Evolutionary conservation across 2,329 filamentous ascomycete genomes (phyloP), one percentile per base, ranked within the genome.

Genomic region (Xylaria digitata): DNA sequence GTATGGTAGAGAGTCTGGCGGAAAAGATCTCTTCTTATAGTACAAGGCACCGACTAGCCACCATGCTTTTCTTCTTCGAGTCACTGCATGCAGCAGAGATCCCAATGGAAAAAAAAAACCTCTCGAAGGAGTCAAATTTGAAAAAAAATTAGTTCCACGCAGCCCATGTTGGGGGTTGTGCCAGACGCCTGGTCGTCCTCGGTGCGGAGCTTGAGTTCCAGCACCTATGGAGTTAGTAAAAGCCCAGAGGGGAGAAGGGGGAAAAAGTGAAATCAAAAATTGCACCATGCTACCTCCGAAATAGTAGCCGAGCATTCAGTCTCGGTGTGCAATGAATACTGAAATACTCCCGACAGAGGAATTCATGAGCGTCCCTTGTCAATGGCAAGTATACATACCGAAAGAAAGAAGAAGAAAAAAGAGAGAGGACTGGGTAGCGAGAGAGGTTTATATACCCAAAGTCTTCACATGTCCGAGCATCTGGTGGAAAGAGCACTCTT

Each of bases 51-150:
- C 32, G 7, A 34, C 32, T 34, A 34, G 2, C 26, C 23, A 58
- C 48, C n/a, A 30, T 8, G 37, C 6, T 56, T 54, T 67, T 60
- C 60, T 63, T 63, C 48, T 60, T 59, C 53, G 23, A 19, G 55
- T 61, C 57, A 34, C 40, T 50, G 50, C 63, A 56, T 50, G 30
- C 6, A 58, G 59, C 63, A 9, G 26, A 91, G 75, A 6, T 85
- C 89, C 86, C 87, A 91, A 67, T 85, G 77, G n/a, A n/a, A n/a
- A 1, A 93, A 90, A 3, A 90, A 91, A 69, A 87, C 6, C 58
- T 46, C 53, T 50, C 34, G 45, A 56, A 56, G 57, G 63, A 54
- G 53, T n/a, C 43, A 15, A 56, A 26, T 21, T 19, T 53, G 37
- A 49, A 30, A 53, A 55, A 65, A 65, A 62, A 59, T 30, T 37